These are phyloP conservation scores for Magnolia sinica DNA, from an alignment of 164 flowering plant genomes.

Conservation along the genomic window DNA sequence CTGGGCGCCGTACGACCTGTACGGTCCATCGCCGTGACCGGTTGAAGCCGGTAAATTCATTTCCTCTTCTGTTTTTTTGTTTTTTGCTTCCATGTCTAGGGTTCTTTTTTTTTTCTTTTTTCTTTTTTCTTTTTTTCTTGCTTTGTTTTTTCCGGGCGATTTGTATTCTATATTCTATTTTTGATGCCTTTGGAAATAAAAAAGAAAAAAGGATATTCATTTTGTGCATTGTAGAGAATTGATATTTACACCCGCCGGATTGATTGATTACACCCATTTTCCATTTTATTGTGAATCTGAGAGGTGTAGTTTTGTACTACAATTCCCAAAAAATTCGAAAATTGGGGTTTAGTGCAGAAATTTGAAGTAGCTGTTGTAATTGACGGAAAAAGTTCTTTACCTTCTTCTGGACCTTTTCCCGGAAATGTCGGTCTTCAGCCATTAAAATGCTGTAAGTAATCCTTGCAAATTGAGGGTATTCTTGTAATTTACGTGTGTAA, in stretches of 20 bases:
- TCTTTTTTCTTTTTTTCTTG: neutral
- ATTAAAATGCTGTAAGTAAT: too few species aligned
- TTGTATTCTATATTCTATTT: neutral
- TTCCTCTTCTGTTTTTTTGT: neutral
- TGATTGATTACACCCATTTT: neutral
- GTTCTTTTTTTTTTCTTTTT: neutral
- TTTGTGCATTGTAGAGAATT: neutral
- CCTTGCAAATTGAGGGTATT: too few species aligned
- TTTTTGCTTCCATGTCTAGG: neutral
- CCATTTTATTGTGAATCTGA: neutral
- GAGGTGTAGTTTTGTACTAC: neutral
- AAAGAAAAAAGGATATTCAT: conserved; percentile 4
- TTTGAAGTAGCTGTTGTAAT: too few species aligned
- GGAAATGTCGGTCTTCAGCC: too few species aligned
- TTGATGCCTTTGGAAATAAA: neutral
- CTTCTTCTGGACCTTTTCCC: too few species aligned
- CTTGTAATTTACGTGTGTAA: too few species aligned
- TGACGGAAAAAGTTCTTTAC: too few species aligned
- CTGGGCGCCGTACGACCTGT: conserved; percentile 86
- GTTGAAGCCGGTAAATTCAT: neutral
- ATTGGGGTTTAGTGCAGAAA: too few species aligned
- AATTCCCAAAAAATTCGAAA: too few species aligned
- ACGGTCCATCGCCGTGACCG: conserved; percentile 36
- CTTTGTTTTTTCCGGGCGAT: neutral
- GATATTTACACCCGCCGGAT: neutral